These are phyloP conservation scores for Quercus tomentella DNA, from an alignment of 331 rosid genomes.

Conservation along the genomic window DNA sequence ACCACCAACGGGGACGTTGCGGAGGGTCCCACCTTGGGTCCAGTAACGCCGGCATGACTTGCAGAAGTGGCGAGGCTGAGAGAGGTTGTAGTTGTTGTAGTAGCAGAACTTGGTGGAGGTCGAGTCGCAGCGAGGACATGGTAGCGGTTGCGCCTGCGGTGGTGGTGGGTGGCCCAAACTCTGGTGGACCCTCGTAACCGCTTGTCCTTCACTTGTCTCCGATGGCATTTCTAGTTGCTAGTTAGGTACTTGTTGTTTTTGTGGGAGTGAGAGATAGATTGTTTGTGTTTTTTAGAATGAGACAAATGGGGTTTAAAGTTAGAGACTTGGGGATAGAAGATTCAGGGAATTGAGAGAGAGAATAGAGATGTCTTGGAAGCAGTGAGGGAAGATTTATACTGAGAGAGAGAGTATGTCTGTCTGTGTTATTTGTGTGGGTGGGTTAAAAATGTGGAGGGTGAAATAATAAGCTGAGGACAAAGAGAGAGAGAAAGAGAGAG, in stretches of 20 bases:
- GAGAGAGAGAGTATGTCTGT: neutral
- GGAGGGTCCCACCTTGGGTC: slow-evolving; percentile 60
- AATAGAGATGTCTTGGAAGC: neutral
- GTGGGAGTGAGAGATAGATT: too few species aligned
- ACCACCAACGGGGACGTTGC: slow-evolving; percentile 60
- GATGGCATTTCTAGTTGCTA: slow-evolving; percentile 26
- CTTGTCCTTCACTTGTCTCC: slow-evolving; percentile 5
- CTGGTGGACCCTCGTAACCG: slow-evolving; percentile 5
- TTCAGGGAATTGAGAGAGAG: neutral
- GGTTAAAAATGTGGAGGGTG: too few species aligned
- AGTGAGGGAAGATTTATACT: neutral
- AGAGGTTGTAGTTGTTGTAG: slow-evolving; percentile 63
- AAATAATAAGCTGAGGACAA: neutral
- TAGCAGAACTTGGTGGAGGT: slow-evolving; percentile 55
- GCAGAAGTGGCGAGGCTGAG: slow-evolving; percentile 68
- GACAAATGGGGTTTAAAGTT: neutral
- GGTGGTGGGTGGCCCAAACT: slow-evolving; percentile 35
- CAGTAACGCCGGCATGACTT: slow-evolving; percentile 61
- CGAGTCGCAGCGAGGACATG: slow-evolving; percentile 58
- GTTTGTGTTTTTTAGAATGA: neutral
- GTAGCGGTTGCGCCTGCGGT: slow-evolving; percentile 28
- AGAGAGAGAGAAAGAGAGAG: neutral
- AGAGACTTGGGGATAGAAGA: neutral
- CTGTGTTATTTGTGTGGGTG: too few species aligned
- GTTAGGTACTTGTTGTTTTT: too few species aligned